Percentiles rank a stretch among this genome's conserved stretches.
Conservation (phyloP, 1,139 yeast species). For the Pichia sp. region DNA sequence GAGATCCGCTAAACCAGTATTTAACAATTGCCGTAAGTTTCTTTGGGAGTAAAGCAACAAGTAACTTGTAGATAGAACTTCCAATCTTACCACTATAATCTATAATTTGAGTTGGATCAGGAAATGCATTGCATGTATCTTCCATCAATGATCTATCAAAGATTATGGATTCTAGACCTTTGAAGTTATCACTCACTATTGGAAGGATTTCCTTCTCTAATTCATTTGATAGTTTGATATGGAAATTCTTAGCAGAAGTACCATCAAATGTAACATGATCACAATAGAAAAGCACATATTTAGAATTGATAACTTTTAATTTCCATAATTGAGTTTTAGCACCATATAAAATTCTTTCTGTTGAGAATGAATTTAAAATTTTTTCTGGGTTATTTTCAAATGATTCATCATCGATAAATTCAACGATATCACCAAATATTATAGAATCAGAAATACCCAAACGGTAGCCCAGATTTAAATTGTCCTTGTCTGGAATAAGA, state of each 20-base stretch:
- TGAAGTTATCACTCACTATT: neutral
- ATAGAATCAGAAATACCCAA: slow-evolving; percentile 3
- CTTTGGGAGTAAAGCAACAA: slow-evolving; percentile 6
- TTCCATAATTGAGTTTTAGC: slow-evolving; percentile 17
- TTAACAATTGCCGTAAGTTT: slow-evolving; percentile 2
- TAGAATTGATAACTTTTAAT: slow-evolving; percentile 13
- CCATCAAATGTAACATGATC: slow-evolving; percentile 43
- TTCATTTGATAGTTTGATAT: slow-evolving; percentile 25
- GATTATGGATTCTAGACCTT: slow-evolving; percentile 1
- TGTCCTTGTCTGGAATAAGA: neutral
- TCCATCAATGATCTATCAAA: slow-evolving; percentile 8
- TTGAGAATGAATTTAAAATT: neutral
- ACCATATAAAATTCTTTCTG: slow-evolving; percentile 5
- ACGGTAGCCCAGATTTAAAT: neutral
- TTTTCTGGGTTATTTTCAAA: neutral
- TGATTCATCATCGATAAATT: slow-evolving; percentile 6
- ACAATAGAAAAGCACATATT: slow-evolving; percentile 30
- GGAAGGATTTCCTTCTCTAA: slow-evolving; percentile 24
- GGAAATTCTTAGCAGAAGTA: slow-evolving; percentile 36
- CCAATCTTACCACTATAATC: slow-evolving; percentile 1
- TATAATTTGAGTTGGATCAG: slow-evolving; percentile 7
- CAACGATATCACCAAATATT: slow-evolving; percentile 12
- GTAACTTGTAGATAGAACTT: neutral
- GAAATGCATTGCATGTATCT: slow-evolving; percentile 1
- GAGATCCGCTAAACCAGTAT: slow-evolving; percentile 8